phyloP scores from a whole-genome alignment of 2,329 filamentous ascomycete species.

The Paracoccidioides lutzii region DNA sequence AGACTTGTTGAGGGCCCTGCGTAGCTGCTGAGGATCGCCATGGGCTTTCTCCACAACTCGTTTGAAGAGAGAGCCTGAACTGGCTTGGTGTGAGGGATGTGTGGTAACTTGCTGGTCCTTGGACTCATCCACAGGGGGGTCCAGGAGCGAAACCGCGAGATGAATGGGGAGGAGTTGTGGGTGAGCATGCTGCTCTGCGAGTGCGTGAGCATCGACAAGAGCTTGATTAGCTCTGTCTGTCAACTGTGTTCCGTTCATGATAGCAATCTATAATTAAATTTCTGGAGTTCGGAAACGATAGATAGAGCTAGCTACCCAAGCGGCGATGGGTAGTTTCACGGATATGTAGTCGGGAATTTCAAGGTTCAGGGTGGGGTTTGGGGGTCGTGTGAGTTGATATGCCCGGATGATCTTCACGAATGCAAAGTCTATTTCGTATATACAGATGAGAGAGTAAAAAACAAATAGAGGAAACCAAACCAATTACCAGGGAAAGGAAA shows the following conservation, averaged over 20 bases:
- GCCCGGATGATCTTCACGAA: too few relatives aligned
- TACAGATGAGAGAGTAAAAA: background rate
- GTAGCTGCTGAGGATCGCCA: slow-evolving; percentile 80
- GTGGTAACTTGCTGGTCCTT: slow-evolving; percentile 61
- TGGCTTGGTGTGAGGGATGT: slow-evolving; percentile 52
- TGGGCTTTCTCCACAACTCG: slow-evolving; percentile 90
- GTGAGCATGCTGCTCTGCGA: slow-evolving; percentile 83
- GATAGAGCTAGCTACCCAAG: background rate
- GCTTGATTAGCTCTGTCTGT: slow-evolving; percentile 87
- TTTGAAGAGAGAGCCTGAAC: slow-evolving; percentile 66
- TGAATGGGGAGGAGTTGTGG: slow-evolving; percentile 83
- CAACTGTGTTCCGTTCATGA: slow-evolving; percentile 49
- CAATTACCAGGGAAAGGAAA: background rate
- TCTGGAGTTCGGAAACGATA: background rate
- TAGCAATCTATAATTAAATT: slow-evolving; percentile 7
- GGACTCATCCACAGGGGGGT: slow-evolving; percentile 41
- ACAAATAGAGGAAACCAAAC: background rate
- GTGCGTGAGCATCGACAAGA: slow-evolving; percentile 71
- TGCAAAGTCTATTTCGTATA: too few relatives aligned
- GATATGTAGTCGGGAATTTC: background rate
- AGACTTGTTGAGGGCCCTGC: slow-evolving; percentile 79
- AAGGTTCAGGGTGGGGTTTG: background rate
- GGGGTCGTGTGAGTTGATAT: background rate
- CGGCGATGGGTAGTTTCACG: background rate
- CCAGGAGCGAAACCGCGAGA: slow-evolving; percentile 50